Base-by-base conservation (phyloP, 495 filamentous ascomycete genomes). In the Amorphotheca resinae region DNA sequence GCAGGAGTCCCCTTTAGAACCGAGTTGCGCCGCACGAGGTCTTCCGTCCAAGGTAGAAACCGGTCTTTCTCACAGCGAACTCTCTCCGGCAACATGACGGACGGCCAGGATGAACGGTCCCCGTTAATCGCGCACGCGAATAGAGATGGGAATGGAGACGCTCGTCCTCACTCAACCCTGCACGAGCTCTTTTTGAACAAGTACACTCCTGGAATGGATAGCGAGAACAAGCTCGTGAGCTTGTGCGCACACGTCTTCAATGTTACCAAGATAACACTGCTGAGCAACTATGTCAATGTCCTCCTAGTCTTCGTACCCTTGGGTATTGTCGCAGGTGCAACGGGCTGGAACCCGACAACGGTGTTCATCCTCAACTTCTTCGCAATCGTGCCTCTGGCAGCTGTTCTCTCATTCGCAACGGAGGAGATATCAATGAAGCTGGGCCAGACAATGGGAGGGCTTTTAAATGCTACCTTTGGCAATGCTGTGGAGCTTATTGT, bases 401-500 rank as follows among this genome's bases (percentile, higher is more conserved):
- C 89, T 4, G 68, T 98, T 48, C 66, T 98, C 48, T 93, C 87
- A 46, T 95, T 94, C 62, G 91, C 91, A 33, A 98, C 91, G 0
- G 91, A 95, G 65, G 86, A 98, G 61, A 70, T 98, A 46, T 78
- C 85, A 4, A 70, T 72, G 9, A 80, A 81, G 38, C 70, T 95
- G 45, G 91, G 91, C 14, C 81, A 95, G 61, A 89, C 91, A 0
- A 58, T 96, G 25, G 91, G 91, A 31, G 91, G 91, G 0, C 63
- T 98, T 51, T 73, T 95, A 57, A 98, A 98, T 68, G 91, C 91
- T 20, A 93, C 85, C 5, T 95, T 94, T 65, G 91, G 91, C 31
- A 98, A 98, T 69, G 91, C 91, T 0, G 89, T 95, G n/a, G 91
- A 98, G 55, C 63, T 96, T 53, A 98, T 98, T 67, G 91, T 94